A percentile compares a stretch with the other conserved stretches of the same genome.
phyloP scores from a whole-genome alignment of 2,329 filamentous ascomycete species.

The Cadophora sp. region DNA sequence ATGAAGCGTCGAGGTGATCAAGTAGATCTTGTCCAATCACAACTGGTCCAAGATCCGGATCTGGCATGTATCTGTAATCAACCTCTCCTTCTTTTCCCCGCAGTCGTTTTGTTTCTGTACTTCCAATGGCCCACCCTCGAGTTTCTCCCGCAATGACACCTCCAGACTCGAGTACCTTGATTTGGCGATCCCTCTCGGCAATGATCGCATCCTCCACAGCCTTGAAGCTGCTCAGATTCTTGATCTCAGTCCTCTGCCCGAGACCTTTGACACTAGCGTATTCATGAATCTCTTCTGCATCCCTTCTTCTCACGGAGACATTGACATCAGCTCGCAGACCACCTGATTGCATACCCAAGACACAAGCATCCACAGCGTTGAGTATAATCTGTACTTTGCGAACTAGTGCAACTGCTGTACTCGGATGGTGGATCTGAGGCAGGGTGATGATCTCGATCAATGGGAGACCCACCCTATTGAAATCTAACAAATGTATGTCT shows the following conservation, averaged over 20 bases:
- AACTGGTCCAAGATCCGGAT: constrained; percentile 86
- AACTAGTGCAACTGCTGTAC: constrained; percentile 86
- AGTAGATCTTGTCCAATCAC: constrained; percentile 76
- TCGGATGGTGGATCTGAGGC: constrained; percentile 85
- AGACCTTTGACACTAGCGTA: constrained; percentile 68
- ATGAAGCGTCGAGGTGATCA: constrained; percentile 61
- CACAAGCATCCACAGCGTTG: constrained; percentile 81
- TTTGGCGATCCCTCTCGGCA: constrained; percentile 89
- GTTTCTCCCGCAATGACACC: constrained; percentile 84
- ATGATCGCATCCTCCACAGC: constrained; percentile 94
- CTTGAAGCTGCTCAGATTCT: constrained; percentile 94
- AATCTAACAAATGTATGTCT: constrained; percentile 81
- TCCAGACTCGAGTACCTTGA: constrained; percentile 77
- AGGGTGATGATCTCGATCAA: constrained; percentile 95
- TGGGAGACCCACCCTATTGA: constrained; percentile 90
- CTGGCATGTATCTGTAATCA: constrained; percentile 98
- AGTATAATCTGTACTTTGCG: constrained; percentile 86
- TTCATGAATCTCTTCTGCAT: constrained; percentile 47
- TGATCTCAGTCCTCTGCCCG: constrained; percentile 94
- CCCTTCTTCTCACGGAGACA: constrained; percentile 77
- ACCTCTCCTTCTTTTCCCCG: constrained; percentile 96
- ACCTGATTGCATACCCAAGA: constrained; percentile 91
- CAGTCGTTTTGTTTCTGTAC: constrained; percentile 79
- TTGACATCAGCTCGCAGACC: constrained; percentile 94
- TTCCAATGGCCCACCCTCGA: constrained; percentile 88